phyloP scores from a whole-genome alignment of 2,329 filamentous ascomycete genomes.

The Dothiorella sarmentorum region DNA sequence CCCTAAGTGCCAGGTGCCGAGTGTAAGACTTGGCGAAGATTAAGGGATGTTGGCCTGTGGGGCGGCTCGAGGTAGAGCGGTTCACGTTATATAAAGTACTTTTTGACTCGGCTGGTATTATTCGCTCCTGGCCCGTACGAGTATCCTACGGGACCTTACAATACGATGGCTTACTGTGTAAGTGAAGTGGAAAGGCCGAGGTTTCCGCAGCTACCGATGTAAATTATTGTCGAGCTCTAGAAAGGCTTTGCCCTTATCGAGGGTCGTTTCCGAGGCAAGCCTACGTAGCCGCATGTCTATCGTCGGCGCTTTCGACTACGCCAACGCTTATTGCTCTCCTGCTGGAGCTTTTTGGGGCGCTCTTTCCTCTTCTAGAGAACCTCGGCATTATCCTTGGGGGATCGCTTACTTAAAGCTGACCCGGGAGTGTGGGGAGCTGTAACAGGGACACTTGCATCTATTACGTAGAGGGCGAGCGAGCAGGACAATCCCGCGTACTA shows the following conservation, averaged over 20 bases:
- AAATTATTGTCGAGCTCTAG: conserved; percentile 60
- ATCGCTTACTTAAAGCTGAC: not conserved
- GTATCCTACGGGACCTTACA: too few relatives aligned
- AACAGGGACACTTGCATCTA: not conserved
- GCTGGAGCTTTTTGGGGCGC: conserved; percentile 53
- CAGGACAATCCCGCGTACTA: too few relatives aligned
- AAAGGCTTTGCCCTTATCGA: conserved; percentile 72
- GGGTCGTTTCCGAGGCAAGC: conserved; percentile 74
- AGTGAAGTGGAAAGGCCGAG: too few relatives aligned
- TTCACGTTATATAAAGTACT: too few relatives aligned
- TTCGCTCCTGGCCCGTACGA: too few relatives aligned
- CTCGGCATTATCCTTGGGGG: conserved; percentile 42
- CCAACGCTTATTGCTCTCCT: conserved; percentile 61
- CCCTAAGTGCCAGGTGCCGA: too few relatives aligned
- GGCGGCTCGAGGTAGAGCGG: too few relatives aligned
- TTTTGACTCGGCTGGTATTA: too few relatives aligned
- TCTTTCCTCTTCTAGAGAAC: conserved; percentile 53
- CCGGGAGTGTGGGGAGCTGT: not conserved
- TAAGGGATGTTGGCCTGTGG: too few relatives aligned
- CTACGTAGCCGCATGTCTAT: conserved; percentile 65
- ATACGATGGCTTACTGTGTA: too few relatives aligned
- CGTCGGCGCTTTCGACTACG: conserved; percentile 63
- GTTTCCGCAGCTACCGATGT: conserved; percentile 65
- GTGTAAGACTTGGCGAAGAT: too few relatives aligned
- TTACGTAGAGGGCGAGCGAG: too few relatives aligned